phyloP scores from a whole-genome alignment of 768 basidiomycete genomes.

The Suillus placidus region DNA sequence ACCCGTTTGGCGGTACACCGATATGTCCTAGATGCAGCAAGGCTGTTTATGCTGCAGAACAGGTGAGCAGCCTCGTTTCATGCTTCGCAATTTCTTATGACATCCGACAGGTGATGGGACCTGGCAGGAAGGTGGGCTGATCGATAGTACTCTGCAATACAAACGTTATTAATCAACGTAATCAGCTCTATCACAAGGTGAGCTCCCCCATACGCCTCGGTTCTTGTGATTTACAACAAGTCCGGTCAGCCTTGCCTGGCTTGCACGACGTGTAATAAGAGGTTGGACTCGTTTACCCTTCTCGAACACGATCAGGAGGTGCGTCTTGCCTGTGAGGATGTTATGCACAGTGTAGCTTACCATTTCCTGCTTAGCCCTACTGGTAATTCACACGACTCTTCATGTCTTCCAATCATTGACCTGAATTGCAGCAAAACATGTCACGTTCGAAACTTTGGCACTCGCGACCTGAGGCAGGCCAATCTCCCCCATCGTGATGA shows the following conservation, averaged over 20 bases:
- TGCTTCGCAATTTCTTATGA: conserved; percentile 9
- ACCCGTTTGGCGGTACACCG: conserved; percentile 72
- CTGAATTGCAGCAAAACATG: conserved; percentile 70
- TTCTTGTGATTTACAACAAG: conserved; percentile 11
- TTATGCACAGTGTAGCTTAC: conserved; percentile 8
- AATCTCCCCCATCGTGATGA: conserved; percentile 60
- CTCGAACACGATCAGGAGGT: conserved; percentile 87
- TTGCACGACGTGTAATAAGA: conserved; percentile 75
- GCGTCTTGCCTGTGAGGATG: conserved; percentile 25
- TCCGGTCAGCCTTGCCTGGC: conserved; percentile 71
- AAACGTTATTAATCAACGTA: conserved; percentile 8
- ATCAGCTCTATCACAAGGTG: conserved; percentile 81
- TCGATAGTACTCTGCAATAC: conserved; percentile 2
- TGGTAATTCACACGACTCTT: conserved; percentile 35
- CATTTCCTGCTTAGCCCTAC: conserved; percentile 39
- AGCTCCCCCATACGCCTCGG: conserved; percentile 4
- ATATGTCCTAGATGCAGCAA: conserved; percentile 75
- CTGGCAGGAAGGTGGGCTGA: conserved; percentile 76
- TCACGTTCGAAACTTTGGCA: conserved; percentile 79
- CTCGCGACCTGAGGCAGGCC: conserved; percentile 69
- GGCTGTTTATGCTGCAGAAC: conserved; percentile 86
- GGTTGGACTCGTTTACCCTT: conserved; percentile 74
- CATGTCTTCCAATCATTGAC: not conserved
- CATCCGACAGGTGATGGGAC: conserved; percentile 70
- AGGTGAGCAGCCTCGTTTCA: conserved; percentile 47